Percentiles rank a stretch among this genome's conserved stretches.
Conservation (phyloP, 2,329 filamentous ascomycete genomes). For the Aquanectria penicillioides region DNA sequence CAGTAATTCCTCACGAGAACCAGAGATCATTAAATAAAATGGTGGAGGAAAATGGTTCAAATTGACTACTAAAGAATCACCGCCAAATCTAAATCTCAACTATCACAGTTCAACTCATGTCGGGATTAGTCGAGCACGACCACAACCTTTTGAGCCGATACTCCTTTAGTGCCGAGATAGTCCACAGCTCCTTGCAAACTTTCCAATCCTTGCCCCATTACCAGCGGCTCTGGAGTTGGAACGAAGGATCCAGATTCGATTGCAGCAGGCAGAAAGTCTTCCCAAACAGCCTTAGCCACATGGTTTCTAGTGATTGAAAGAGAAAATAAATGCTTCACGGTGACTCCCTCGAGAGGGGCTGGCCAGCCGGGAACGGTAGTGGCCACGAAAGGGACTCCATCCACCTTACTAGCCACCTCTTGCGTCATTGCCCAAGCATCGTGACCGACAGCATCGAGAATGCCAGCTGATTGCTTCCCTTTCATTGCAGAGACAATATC, state of each 20-base stretch:
- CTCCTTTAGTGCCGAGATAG: not conserved
- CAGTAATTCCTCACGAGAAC: too few relatives aligned
- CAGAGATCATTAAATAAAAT: too few relatives aligned
- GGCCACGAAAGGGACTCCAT: not conserved
- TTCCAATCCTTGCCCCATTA: not conserved
- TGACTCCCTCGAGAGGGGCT: not conserved
- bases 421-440: not conserved
- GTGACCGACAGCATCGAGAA: not conserved
- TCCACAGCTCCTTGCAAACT: conserved; percentile 4
- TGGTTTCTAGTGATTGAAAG: not conserved
- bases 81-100: too few relatives aligned
- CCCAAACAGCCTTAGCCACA: not conserved
- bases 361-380: not conserved
- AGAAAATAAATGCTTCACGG: not conserved
- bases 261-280: not conserved
- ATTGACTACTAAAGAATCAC: too few relatives aligned
- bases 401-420: not conserved
- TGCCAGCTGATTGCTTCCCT: not conserved
- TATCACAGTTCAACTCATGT: too few relatives aligned
- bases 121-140: too few relatives aligned
- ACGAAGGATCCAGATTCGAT: not conserved
- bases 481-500: not conserved
- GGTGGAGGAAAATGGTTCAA: too few relatives aligned
- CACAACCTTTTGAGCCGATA: not conserved
- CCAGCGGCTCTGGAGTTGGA: not conserved